Conservation (phyloP, 2,329 filamentous ascomycete species). For the Claviceps spartinae region DNA sequence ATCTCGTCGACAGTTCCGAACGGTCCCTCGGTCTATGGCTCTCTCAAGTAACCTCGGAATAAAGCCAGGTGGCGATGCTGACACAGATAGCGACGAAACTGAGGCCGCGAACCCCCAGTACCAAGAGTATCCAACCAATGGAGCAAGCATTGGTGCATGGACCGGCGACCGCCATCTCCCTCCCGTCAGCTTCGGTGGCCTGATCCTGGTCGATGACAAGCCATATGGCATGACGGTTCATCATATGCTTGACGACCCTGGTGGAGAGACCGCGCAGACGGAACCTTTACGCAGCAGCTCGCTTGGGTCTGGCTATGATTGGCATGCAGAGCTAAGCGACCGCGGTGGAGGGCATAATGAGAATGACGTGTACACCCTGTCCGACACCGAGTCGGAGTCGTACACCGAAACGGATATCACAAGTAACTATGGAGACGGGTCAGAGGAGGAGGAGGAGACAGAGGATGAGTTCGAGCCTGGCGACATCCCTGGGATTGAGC, state of each 20-base stretch:
- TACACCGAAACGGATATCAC: conserved; percentile 38
- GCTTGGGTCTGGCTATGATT: conserved; percentile 21
- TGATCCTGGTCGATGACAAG: conserved; percentile 72
- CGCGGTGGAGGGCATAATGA: conserved; percentile 32
- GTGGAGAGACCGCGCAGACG: conserved; percentile 24
- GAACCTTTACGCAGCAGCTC: conserved; percentile 26
- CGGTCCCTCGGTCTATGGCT: conserved; percentile 20
- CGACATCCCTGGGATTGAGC: conserved; percentile 66
- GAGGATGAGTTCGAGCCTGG: conserved; percentile 47
- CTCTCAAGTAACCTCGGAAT: conserved; percentile 1
- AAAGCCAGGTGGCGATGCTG: conserved; percentile 17
- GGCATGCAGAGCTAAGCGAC: conserved; percentile 28
- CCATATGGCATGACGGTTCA: conserved; percentile 93
- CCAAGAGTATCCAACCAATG: conserved; percentile 66
- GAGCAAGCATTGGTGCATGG: conserved; percentile 87
- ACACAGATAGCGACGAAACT: conserved; percentile 25
- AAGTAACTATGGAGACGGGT: conserved; percentile 36
- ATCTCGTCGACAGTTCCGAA: conserved; percentile 34
- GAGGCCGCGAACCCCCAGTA: conserved; percentile 56
- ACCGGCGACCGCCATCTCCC: conserved; percentile 74
- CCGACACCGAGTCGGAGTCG: conserved; percentile 44
- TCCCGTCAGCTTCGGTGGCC: conserved; percentile 79
- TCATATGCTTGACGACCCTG: conserved; percentile 76
- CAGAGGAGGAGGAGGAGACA: conserved; percentile 37
- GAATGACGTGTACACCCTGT: conserved; percentile 47